phyloP scores from a whole-genome alignment of 2,329 filamentous ascomycete genomes.

The Metarhizium humberi region DNA sequence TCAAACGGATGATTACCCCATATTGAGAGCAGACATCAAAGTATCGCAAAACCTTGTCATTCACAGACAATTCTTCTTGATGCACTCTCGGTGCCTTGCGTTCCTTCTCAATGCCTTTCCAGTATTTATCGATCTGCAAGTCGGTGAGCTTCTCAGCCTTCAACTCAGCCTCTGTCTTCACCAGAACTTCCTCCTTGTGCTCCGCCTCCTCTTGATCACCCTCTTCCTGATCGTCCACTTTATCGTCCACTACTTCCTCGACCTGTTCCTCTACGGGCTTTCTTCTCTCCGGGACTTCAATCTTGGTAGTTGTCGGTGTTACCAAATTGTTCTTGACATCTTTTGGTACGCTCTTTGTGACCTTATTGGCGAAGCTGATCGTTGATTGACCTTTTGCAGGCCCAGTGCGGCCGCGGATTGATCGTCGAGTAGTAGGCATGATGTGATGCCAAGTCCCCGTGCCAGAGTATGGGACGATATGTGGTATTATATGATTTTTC shows the following conservation, averaged over 20 bases:
- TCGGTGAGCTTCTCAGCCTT: constrained; percentile 57
- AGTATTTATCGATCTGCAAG: constrained; percentile 66
- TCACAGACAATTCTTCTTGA: constrained; percentile 58
- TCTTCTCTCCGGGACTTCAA: constrained; percentile 18
- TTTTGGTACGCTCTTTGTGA: constrained; percentile 44
- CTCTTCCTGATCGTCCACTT: constrained; percentile 14
- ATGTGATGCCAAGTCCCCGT: constrained; percentile 7
- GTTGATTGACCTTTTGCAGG: constrained; percentile 41
- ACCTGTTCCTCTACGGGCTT: constrained; percentile 9
- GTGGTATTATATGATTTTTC: background rate
- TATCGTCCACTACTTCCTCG: constrained; percentile 10
- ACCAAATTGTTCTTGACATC: constrained; percentile 35
- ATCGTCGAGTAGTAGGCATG: constrained; percentile 42
- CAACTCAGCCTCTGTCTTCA: constrained; percentile 42
- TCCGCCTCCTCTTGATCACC: constrained; percentile 16
- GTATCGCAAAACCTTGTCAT: constrained; percentile 82
- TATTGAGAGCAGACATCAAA: constrained; percentile 90
- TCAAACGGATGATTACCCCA: constrained; percentile 56
- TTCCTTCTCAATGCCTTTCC: constrained; percentile 61
- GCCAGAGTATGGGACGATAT: background rate
- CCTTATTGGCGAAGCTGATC: constrained; percentile 47
- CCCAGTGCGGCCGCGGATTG: constrained; percentile 26
- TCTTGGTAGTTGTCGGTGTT: constrained; percentile 23
- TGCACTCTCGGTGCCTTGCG: constrained; percentile 66
- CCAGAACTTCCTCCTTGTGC: constrained; percentile 18